A percentile compares a stretch with the other conserved stretches of the same genome.
Conservation (phyloP, 257 asterid species). For the Capsicum rhomboideum region DNA sequence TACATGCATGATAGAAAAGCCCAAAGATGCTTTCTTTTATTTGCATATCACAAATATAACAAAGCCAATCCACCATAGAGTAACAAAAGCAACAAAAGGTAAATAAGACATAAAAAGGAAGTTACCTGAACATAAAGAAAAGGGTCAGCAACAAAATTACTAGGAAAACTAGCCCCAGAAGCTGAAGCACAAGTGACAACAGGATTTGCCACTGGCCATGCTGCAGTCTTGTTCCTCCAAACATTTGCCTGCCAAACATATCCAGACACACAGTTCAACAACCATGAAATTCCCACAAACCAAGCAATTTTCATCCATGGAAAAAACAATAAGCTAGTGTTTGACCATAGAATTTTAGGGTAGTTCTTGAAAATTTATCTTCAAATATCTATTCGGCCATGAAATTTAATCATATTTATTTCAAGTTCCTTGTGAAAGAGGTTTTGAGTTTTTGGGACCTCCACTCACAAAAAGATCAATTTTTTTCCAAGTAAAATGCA, state of each 20-base stretch:
- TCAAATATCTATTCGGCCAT: neutral
- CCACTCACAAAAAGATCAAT: neutral
- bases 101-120: neutral
- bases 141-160: constrained; percentile 95
- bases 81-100: neutral
- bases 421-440: neutral
- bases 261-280: neutral
- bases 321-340: neutral
- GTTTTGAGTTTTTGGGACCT: too few species aligned
- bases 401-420: neutral
- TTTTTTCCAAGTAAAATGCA: neutral
- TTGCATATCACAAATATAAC: neutral
- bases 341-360: neutral
- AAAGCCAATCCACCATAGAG: neutral
- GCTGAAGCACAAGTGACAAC: constrained; percentile 84
- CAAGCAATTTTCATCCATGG: neutral
- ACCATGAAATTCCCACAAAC: neutral
- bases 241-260: constrained; percentile 53
- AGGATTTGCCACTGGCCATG: constrained; percentile 97
- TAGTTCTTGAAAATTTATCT: neutral
- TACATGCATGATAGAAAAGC: neutral
- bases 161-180: constrained; percentile 80
- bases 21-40: neutral
- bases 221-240: constrained; percentile 62
- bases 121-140: constrained; percentile 67